Conservation (phyloP, 805 yeast genomes). For the Candida incommunis region DNA sequence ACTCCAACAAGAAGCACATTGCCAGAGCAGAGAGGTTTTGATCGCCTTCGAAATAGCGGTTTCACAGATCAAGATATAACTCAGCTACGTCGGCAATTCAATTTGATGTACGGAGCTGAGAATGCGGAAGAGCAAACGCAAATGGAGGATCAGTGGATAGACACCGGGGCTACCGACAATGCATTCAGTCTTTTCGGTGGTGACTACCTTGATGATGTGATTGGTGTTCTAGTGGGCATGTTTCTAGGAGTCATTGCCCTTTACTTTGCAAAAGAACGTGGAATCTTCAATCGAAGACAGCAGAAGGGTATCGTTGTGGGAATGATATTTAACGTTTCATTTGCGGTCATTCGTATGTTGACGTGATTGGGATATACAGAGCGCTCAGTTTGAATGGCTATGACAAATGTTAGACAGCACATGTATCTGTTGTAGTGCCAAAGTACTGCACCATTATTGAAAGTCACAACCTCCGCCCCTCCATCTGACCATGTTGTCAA, state of each 20-base stretch:
- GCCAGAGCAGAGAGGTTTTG: constrained; percentile 75
- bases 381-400: too few relatives aligned
- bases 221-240: constrained; percentile 63
- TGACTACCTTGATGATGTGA: constrained; percentile 46
- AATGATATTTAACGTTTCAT: constrained; percentile 47
- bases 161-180: constrained; percentile 44
- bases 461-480: too few relatives aligned
- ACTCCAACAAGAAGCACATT: constrained; percentile 38
- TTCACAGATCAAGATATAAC: constrained; percentile 65
- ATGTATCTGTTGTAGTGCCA: background rate
- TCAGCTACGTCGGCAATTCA: constrained; percentile 61
- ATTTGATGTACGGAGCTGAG: constrained; percentile 42
- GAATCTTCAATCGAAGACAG: constrained; percentile 35
- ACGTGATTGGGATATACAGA: too few relatives aligned
- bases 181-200: constrained; percentile 32
- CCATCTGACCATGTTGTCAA: too few relatives aligned
- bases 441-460: background rate
- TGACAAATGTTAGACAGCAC: background rate
- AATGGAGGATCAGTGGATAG: constrained; percentile 81
- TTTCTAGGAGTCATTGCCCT: constrained; percentile 61
- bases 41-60: constrained; percentile 69
- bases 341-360: constrained; percentile 41
- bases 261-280: constrained; percentile 44
- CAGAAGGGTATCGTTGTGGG: constrained; percentile 63
- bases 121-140: constrained; percentile 25